Conservation (phyloP, 108 stramenopile genomes). For the Discostella pseudostelligera region DNA sequence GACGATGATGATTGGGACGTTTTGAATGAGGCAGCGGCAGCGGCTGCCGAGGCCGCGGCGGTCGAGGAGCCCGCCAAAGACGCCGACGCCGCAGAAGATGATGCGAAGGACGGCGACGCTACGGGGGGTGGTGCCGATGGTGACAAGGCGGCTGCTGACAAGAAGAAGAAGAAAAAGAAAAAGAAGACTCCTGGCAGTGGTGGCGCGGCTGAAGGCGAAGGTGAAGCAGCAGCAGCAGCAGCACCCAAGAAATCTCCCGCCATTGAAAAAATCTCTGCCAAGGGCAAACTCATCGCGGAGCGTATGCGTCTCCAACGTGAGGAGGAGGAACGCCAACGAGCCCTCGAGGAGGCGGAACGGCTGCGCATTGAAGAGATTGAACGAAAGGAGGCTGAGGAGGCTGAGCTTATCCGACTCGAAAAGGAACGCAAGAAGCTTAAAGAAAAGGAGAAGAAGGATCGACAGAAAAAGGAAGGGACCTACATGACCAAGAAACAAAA, state of each 20-base stretch:
- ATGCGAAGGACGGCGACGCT: constrained; percentile 14
- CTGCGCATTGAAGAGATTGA: constrained; percentile 76
- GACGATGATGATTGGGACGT: constrained; percentile 48
- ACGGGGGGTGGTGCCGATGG: constrained; percentile 27
- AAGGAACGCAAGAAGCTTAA: constrained; percentile 76
- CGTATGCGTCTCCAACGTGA: constrained; percentile 85
- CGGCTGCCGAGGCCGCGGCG: constrained; percentile 12
- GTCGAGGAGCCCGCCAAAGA: constrained; percentile 14
- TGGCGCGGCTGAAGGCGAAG: constrained; percentile 48
- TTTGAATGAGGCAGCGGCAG: constrained; percentile 32
- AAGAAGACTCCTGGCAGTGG: constrained; percentile 61
- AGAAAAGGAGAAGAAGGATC: constrained; percentile 87
- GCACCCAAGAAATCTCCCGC: background rate
- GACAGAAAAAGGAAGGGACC: constrained; percentile 87
- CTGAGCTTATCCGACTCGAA: constrained; percentile 63
- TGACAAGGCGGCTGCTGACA: constrained; percentile 45
- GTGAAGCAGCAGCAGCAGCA: background rate
- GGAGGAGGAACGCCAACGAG: constrained; percentile 73
- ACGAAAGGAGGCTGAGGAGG: constrained; percentile 66
- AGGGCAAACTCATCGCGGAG: constrained; percentile 82
- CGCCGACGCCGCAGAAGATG: constrained; percentile 4
- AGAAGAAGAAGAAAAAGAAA: constrained; percentile 86
- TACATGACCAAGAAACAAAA: constrained; percentile 93
- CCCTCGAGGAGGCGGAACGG: constrained; percentile 78
- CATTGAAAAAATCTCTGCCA: constrained; percentile 66